Evolutionary conservation across 2,329 filamentous ascomycete species (phyloP).

Genomic region (Colletotrichum truncatum): DNA sequence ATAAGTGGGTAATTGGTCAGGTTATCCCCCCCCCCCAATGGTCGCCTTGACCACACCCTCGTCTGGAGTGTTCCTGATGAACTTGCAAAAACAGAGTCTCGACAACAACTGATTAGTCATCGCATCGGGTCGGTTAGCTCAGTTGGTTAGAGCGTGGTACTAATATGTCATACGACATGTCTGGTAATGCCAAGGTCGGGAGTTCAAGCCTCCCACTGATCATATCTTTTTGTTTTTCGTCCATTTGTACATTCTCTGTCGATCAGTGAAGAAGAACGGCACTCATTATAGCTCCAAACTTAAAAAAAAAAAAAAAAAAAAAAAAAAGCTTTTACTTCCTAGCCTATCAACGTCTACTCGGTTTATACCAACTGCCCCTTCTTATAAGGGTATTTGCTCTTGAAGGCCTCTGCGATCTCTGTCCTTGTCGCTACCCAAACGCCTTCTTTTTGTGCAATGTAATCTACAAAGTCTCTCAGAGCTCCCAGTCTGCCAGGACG

Average conservation of each 20-base stretch:
- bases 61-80: no score
- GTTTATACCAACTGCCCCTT: constrained; percentile 44
- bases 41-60: no score
- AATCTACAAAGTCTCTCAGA: constrained; percentile 61
- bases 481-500: constrained; percentile 61
- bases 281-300: no score
- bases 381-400: constrained; percentile 56
- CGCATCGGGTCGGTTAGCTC: constrained; percentile 3
- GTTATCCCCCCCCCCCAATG: no score
- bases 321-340: no score
- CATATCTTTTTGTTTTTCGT: neutral
- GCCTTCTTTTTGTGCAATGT: constrained; percentile 58
- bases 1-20: no score
- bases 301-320: no score
- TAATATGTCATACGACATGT: constrained; percentile 10
- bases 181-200: constrained; percentile 27
- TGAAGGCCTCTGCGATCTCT: constrained; percentile 61
- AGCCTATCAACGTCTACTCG: no score
- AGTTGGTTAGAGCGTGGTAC: constrained; percentile 30
- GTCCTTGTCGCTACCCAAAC: constrained; percentile 64
- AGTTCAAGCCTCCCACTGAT: constrained; percentile 29
- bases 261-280: no score
- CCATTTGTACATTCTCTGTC: neutral
- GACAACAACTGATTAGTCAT: neutral
- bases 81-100: fast-evolving